These are phyloP conservation scores for Beauveria pseudobassiana DNA, from an alignment of 2,329 filamentous ascomycete species.

Conservation along the genomic window DNA sequence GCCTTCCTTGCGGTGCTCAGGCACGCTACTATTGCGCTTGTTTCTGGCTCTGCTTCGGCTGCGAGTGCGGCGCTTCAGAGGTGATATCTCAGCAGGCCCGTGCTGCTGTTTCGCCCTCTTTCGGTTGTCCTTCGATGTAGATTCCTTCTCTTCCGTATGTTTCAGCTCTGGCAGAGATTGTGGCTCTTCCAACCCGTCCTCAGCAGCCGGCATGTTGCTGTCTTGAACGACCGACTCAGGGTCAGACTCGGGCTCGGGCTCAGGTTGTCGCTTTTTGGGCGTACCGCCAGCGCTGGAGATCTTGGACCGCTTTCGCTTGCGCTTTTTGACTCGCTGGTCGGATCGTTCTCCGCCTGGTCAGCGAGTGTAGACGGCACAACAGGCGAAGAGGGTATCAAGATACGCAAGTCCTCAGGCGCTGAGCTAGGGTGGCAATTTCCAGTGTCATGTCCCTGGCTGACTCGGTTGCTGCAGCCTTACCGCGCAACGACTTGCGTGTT, in stretches of 20 bases:
- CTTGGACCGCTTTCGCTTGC: conserved; percentile 3
- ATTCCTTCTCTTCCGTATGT: not conserved
- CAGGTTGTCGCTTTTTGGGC: not conserved
- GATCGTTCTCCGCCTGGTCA: not conserved
- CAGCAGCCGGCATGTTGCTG: not conserved
- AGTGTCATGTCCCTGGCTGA: not conserved
- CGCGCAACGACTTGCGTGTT: conserved; percentile 5
- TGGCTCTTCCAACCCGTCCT: not conserved
- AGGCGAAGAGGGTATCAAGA: not conserved
- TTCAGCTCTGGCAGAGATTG: conserved; percentile 7
- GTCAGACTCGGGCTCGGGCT: not conserved
- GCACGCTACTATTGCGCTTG: not conserved
- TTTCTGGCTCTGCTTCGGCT: not conserved
- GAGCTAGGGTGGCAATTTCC: not conserved
- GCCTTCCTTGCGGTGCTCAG: conserved; percentile 15
- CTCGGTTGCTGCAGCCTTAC: not conserved
- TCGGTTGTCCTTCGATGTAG: not conserved
- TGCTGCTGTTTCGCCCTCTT: not conserved
- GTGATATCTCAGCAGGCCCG: not conserved
- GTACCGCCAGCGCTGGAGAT: not conserved
- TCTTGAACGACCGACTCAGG: not conserved
- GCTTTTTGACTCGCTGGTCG: not conserved
- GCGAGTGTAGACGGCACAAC: not conserved
- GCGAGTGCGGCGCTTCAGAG: conserved; percentile 1
- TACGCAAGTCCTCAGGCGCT: not conserved